Percentiles rank a stretch among this genome's conserved stretches.
phyloP scores from a whole-genome alignment of 257 asterid genomes.

The Parsonsia alboflavescens region DNA sequence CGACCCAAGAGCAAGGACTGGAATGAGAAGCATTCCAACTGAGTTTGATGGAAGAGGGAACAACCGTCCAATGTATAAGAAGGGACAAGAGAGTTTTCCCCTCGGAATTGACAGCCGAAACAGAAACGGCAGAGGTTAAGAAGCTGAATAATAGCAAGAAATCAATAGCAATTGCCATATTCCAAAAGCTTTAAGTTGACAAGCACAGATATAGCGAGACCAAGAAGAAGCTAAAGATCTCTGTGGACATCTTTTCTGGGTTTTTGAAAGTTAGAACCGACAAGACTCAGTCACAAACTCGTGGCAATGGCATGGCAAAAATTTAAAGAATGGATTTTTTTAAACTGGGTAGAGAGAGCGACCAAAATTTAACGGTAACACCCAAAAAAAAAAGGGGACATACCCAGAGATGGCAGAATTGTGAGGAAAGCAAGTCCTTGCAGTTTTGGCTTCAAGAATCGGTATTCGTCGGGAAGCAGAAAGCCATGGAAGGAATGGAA shows the following conservation, averaged over 20 bases:
- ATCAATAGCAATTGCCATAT: constrained; percentile 6
- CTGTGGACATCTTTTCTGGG: background rate
- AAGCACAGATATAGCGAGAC: background rate
- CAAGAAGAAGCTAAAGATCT: background rate
- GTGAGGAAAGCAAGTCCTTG: no score
- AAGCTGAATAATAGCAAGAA: constrained; percentile 29
- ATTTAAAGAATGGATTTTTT: no score
- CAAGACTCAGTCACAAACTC: background rate
- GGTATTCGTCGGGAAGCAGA: no score
- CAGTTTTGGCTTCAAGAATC: no score
- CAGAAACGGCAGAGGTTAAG: constrained; percentile 23
- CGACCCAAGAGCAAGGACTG: constrained; percentile 60
- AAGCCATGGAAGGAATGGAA: no score
- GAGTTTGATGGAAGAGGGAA: constrained; percentile 41
- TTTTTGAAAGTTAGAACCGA: background rate
- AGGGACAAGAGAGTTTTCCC: constrained; percentile 61
- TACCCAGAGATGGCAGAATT: no score
- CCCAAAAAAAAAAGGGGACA: no score
- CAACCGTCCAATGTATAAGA: constrained; percentile 45
- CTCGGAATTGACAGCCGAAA: constrained; percentile 39
- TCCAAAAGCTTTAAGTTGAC: background rate
- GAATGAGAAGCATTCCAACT: constrained; percentile 65
- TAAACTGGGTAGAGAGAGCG: no score
- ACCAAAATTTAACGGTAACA: no score
- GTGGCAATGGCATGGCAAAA: no score